phyloP scores from a whole-genome alignment of 805 yeast species.

The Kodamaea leandrae region DNA sequence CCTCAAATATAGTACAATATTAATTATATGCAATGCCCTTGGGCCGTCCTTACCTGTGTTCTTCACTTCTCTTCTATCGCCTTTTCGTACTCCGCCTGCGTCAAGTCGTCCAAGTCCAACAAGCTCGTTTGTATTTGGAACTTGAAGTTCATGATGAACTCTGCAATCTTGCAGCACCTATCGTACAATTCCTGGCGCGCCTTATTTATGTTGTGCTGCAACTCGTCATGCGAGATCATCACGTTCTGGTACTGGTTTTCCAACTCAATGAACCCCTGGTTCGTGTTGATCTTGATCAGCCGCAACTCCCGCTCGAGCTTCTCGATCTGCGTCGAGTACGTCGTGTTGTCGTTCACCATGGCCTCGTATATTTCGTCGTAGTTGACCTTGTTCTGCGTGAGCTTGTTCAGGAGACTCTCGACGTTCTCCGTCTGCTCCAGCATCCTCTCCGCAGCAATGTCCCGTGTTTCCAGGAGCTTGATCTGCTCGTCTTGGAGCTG shows the following conservation, averaged over 20 bases:
- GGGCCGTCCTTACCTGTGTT: not conserved
- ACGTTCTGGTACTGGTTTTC: conserved; percentile 47
- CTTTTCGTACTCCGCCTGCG: conserved; percentile 36
- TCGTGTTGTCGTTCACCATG: conserved; percentile 50
- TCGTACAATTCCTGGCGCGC: conserved; percentile 49
- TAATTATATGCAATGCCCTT: no score
- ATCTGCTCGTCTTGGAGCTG: conserved; percentile 55
- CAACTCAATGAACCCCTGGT: conserved; percentile 49
- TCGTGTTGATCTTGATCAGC: conserved; percentile 44
- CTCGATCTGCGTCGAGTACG: conserved; percentile 64
- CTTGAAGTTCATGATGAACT: conserved; percentile 62
- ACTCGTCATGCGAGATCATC: conserved; percentile 51
- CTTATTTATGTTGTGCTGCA: conserved; percentile 44
- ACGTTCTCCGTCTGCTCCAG: conserved; percentile 55
- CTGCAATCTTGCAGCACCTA: conserved; percentile 56
- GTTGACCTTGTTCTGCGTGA: conserved; percentile 49
- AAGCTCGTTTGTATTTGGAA: conserved; percentile 61
- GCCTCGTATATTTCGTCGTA: conserved; percentile 57
- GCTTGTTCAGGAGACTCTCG: conserved; percentile 56
- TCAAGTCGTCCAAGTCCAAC: conserved; percentile 54
- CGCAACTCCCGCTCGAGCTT: conserved; percentile 58
- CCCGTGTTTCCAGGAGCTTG: conserved; percentile 56
- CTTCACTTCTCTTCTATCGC: conserved; percentile 7
- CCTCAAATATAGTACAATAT: no score
- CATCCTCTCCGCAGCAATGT: conserved; percentile 52